Evolutionary conservation across 2,329 filamentous ascomycete species (phyloP).

Genomic region (Arthrobotrys megalospora): DNA sequence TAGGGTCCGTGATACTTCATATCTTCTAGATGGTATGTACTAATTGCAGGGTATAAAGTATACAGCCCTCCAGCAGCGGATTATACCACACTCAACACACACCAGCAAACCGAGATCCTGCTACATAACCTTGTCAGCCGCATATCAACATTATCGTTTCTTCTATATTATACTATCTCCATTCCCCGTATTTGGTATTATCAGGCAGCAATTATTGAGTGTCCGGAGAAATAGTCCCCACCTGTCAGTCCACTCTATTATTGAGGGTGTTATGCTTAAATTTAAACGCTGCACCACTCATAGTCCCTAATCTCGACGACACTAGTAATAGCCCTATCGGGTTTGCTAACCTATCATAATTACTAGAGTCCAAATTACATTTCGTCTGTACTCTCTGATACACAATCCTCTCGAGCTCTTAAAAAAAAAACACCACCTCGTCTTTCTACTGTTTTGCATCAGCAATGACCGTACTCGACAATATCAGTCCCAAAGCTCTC

Average conservation of each 20-base stretch:
- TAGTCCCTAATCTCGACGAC: too few relatives aligned
- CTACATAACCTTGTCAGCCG: constrained; percentile 35
- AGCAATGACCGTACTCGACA: constrained; percentile 51
- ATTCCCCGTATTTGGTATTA: constrained; percentile 7
- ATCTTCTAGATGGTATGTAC: neutral
- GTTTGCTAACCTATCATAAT: constrained; percentile 6
- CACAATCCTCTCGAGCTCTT: neutral
- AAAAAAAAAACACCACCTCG: neutral
- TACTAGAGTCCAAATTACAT: neutral
- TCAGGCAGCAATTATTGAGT: constrained; percentile 42
- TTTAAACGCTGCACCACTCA: constrained; percentile 14
- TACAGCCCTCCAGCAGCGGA: neutral
- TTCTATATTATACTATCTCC: neutral
- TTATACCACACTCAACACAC: constrained; percentile 46
- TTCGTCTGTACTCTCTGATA: neutral
- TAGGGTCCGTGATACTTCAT: neutral
- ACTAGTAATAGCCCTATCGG: neutral
- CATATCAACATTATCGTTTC: constrained; percentile 34
- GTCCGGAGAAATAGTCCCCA: constrained; percentile 26
- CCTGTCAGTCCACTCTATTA: constrained; percentile 28
- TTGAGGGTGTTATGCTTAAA: constrained; percentile 20
- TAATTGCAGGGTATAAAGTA: constrained; percentile 22
- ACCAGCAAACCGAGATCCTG: constrained; percentile 1
- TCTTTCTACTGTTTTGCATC: neutral
- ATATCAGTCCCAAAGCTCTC: constrained; percentile 37